Percentiles rank a stretch among this genome's conserved stretches.
Evolutionary conservation across 371 early-diverging fungal genomes (phyloP).

Genomic region (Syncephalastrum racemosum): DNA sequence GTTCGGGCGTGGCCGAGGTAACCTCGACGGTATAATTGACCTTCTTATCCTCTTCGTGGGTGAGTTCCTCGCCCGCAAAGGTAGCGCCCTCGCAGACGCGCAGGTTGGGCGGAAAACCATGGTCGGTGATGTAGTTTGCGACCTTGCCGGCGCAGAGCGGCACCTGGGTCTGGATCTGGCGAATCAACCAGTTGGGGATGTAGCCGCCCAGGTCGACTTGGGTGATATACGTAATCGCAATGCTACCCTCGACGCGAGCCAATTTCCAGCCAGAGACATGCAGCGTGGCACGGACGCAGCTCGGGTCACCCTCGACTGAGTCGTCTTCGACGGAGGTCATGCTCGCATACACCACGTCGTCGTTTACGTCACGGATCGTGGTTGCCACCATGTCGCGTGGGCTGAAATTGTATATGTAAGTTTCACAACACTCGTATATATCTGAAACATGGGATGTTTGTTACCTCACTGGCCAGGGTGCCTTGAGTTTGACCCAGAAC

Average conservation of each 20-base stretch:
- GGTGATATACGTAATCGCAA: slow-evolving; percentile 34
- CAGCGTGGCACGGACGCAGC: slow-evolving; percentile 35
- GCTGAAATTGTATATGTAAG: slow-evolving; percentile 17
- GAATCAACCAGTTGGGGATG: slow-evolving; percentile 34
- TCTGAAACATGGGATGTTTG: neutral
- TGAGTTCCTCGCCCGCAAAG: slow-evolving; percentile 24
- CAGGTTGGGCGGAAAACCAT: slow-evolving; percentile 31
- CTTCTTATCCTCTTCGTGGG: slow-evolving; percentile 13
- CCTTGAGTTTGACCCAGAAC: slow-evolving; percentile 9
- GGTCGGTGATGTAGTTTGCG: slow-evolving; percentile 22
- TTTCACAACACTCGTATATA: slow-evolving; percentile 10
- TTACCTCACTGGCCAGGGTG: slow-evolving; percentile 17
- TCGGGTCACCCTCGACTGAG: slow-evolving; percentile 20
- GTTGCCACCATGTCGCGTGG: slow-evolving; percentile 17
- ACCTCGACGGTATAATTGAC: slow-evolving; percentile 13
- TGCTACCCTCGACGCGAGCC: slow-evolving; percentile 19
- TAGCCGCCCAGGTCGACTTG: slow-evolving; percentile 44
- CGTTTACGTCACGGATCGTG: slow-evolving; percentile 10
- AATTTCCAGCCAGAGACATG: slow-evolving; percentile 41
- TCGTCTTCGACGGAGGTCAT: slow-evolving; percentile 37
- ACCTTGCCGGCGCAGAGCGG: slow-evolving; percentile 38
- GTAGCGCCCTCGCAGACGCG: slow-evolving; percentile 8
- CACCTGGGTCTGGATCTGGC: slow-evolving; percentile 28
- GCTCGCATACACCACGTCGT: slow-evolving; percentile 14
- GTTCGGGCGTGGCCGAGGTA: too few species aligned